phyloP scores from a whole-genome alignment of 228 moss, liverwort and hornwort species.

The Sphagnum magellanicum region DNA sequence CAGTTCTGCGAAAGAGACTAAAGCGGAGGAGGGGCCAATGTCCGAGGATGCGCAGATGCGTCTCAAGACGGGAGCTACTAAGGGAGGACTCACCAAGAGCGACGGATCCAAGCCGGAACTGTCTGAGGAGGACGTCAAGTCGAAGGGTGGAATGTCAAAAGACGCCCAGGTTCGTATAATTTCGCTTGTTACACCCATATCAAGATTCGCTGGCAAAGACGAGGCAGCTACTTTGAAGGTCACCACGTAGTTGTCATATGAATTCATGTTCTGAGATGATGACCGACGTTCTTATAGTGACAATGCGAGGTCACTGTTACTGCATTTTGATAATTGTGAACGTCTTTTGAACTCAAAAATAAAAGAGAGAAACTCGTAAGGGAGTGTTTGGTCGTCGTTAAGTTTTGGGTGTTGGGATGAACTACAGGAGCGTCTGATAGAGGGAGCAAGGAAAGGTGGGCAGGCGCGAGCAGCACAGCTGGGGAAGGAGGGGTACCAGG shows the following conservation, averaged over 20 bases:
- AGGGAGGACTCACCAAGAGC: conserved; percentile 28
- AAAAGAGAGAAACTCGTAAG: too few relatives aligned
- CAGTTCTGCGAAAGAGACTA: not conserved
- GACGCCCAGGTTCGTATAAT: conserved; percentile 27
- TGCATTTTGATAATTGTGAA: not conserved
- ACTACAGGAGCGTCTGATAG: conserved; percentile 37
- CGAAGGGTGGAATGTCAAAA: conserved; percentile 32
- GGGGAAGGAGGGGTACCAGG: conserved; percentile 39
- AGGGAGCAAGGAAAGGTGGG: conserved; percentile 45
- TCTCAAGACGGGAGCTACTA: conserved; percentile 40
- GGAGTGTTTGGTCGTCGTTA: not conserved
- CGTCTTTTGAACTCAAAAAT: not conserved
- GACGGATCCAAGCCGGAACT: conserved; percentile 35
- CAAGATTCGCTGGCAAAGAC: not conserved
- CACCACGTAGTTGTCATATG: not conserved
- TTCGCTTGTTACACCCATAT: not conserved
- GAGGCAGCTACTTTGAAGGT: not conserved
- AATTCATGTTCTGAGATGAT: not conserved
- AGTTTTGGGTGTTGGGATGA: not conserved
- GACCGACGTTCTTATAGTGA: not conserved
- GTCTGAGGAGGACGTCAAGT: conserved; percentile 22
- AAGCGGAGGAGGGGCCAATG: conserved; percentile 26
- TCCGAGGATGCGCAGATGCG: conserved; percentile 43
- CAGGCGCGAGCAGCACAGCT: conserved; percentile 37
- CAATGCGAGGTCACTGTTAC: not conserved